Conservation (phyloP, 164 flowering plant species). For the Hamamelis virginiana region DNA sequence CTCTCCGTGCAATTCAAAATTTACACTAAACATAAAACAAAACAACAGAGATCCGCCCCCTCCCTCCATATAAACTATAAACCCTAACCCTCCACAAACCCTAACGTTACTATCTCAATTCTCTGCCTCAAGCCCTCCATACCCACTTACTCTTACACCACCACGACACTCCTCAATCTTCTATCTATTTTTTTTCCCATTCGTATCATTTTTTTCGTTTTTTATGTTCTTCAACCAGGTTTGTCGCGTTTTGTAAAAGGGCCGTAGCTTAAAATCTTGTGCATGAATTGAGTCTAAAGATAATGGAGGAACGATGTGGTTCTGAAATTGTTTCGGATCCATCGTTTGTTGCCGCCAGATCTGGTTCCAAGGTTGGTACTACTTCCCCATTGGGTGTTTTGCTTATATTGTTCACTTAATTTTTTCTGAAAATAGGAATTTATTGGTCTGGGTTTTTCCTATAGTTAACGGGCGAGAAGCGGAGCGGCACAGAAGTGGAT, state of each 20-base stretch:
- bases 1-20: too few relatives aligned
- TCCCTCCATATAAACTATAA: too few relatives aligned
- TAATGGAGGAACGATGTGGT: slow-evolving; percentile 14
- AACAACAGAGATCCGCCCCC: too few relatives aligned
- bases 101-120: too few relatives aligned
- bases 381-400: not conserved
- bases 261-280: slow-evolving; percentile 8
- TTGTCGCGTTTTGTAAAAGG: too few relatives aligned
- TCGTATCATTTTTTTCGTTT: too few relatives aligned
- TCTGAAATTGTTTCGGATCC: slow-evolving; percentile 10
- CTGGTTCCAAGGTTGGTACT: slow-evolving; percentile 26
- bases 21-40: too few relatives aligned
- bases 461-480: slow-evolving; percentile 31
- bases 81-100: too few relatives aligned
- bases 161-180: too few relatives aligned
- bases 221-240: too few relatives aligned
- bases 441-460: not conserved
- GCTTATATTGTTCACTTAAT: not conserved
- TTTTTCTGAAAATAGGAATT: not conserved
- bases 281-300: not conserved
- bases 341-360: slow-evolving; percentile 8
- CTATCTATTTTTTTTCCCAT: too few relatives aligned
- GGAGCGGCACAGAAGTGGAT: slow-evolving; percentile 26
- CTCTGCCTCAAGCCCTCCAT: slow-evolving; percentile 21
- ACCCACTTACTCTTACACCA: too few relatives aligned